Conservation (phyloP, 352 stramenopile species). For the Peronospora belbahrii region DNA sequence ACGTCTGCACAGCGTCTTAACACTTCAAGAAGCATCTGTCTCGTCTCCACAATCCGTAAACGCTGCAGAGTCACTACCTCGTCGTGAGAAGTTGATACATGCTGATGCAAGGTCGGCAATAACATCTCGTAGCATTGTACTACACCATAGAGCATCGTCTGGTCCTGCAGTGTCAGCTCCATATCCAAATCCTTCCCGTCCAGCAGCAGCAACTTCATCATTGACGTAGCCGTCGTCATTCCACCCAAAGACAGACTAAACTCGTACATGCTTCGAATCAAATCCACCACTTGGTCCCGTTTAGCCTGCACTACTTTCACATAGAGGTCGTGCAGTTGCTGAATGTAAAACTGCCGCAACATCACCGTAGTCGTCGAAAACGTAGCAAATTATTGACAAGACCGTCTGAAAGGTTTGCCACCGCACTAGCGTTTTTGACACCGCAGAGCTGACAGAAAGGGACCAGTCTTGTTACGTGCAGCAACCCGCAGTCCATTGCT, state of each 20-base stretch:
- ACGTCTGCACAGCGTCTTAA: constrained; percentile 21
- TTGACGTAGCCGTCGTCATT: constrained; percentile 13
- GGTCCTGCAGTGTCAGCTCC: constrained; percentile 14
- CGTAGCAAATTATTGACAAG: constrained; percentile 10
- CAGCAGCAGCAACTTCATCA: constrained; percentile 31
- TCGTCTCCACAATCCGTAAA: constrained; percentile 38
- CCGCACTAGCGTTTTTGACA: constrained; percentile 22
- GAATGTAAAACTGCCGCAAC: constrained; percentile 31
- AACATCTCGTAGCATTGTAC: constrained; percentile 53
- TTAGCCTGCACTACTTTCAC: constrained; percentile 14
- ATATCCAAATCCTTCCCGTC: constrained; percentile 23
- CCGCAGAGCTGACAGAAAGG: constrained; percentile 59
- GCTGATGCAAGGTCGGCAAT: constrained; percentile 38
- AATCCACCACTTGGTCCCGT: constrained; percentile 30
- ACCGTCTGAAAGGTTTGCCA: constrained; percentile 24
- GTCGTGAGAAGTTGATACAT: constrained; percentile 38
- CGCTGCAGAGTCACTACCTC: constrained; percentile 18
- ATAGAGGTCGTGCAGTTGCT: constrained; percentile 39
- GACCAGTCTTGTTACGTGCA: constrained; percentile 48
- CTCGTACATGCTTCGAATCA: constrained; percentile 40
- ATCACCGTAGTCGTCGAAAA: constrained; percentile 17
- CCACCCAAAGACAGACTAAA: constrained; percentile 30
- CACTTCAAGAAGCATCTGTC: constrained; percentile 38
- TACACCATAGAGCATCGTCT: constrained; percentile 41
- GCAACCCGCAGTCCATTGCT: constrained; percentile 9